Base-by-base conservation (phyloP, 768 basidiomycete species). In the Lactarius deliciosus region DNA sequence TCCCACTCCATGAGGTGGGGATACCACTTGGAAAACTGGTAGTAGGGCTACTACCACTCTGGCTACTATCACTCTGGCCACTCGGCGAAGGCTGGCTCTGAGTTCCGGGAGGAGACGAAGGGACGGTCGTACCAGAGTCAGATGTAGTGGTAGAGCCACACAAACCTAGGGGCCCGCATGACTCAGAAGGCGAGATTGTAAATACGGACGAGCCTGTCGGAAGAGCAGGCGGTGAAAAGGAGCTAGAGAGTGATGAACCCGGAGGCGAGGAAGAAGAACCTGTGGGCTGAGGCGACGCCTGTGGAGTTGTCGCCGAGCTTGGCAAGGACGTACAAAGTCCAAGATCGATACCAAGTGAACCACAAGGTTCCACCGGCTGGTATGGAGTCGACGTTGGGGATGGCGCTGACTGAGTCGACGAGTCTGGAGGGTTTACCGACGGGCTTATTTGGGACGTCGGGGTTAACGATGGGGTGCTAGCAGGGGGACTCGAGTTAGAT, bases 201-300 rank as follows among this genome's bases (percentile, higher is more conserved):
- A 16, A 15, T 15, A 40, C 15, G 15, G 38, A 40, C 4, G 38
- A 40, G 15, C 15, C 38, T 5, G 38, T 40, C 5, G 38, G 38
- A 15, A 40, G 38, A 40, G 38, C 38, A 40, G 38, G 38, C 15
- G 38, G 38, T 15, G 38, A 40, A 40, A 40, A 15, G 0, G 38
- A 40, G 15, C 15, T 4, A 16, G 38, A 40, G 11, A 7, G 11
- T 15, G 82, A 74, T 2, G 78, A 80, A 1, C 79, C 76, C 71
- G 45, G 45, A 47, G n/a, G 45, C 20, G 79, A 78, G 13, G 81
- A 80, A 28, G 82, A 20, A 34, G 43, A 43, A 22, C 34, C 43
- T 15, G 20, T 32, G 20, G 59, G 6, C 25, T 60, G 58, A 20
- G 59, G 5, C 6, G 43, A 2, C 25, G 28, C 0, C 18, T n/a